phyloP scores from a whole-genome alignment of 1,139 yeast species.

The Nakaseomyces uthaithaninus region DNA sequence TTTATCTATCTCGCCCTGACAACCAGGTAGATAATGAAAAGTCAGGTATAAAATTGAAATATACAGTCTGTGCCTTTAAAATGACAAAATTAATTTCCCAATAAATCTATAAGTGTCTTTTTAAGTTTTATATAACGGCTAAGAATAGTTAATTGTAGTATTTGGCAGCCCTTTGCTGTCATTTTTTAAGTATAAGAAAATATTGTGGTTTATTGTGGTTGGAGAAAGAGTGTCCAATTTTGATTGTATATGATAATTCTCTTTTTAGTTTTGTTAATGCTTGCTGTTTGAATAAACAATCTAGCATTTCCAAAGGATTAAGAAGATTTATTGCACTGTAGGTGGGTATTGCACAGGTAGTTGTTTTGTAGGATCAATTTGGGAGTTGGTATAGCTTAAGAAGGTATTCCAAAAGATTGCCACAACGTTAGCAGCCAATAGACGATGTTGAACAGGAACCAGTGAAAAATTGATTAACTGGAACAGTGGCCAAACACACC shows the following conservation, averaged over 20 bases:
- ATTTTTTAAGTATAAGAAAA: too few relatives aligned
- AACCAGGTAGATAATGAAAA: not conserved
- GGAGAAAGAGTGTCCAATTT: too few relatives aligned
- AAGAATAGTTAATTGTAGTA: too few relatives aligned
- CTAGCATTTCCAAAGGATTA: too few relatives aligned
- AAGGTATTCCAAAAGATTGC: constrained; percentile 84
- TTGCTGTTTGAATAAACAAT: not conserved
- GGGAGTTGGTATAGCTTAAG: constrained; percentile 47
- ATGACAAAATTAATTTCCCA: too few relatives aligned
- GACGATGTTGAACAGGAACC: constrained; percentile 61
- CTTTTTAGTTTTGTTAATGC: not conserved
- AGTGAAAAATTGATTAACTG: constrained; percentile 64
- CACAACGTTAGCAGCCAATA: constrained; percentile 60
- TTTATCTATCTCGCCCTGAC: not conserved
- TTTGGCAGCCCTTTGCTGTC: too few relatives aligned
- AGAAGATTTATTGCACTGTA: constrained; percentile 31
- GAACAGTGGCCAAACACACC: constrained; percentile 84
- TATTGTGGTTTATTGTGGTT: too few relatives aligned
- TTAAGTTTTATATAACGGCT: too few relatives aligned
- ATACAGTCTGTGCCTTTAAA: too few relatives aligned
- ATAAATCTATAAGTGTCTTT: too few relatives aligned
- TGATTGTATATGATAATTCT: too few relatives aligned
- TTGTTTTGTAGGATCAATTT: constrained; percentile 13
- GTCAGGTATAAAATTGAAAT: too few relatives aligned
- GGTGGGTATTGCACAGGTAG: constrained; percentile 35